Evolutionary conservation across 2,329 filamentous ascomycete species (phyloP), one percentile per base, ranked within the genome.

Genomic region (Xylariaceae sp.): DNA sequence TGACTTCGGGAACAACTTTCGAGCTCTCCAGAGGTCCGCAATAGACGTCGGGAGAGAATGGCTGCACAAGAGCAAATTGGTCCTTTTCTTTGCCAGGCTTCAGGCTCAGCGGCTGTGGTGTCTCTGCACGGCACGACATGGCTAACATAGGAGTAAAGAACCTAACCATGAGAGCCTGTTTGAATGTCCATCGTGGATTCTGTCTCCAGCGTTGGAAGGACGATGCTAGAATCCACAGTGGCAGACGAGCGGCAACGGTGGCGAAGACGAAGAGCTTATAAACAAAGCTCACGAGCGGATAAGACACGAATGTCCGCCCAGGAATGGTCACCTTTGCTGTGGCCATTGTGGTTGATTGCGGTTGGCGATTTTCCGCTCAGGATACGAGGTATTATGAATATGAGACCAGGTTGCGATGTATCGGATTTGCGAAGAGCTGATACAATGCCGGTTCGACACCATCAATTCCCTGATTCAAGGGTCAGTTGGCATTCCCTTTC

Each of bases 61-160:
- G 58, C 36, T 45, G 35, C 12, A 60, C 42, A 3, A 35, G 46
- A 47, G 47, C 50, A 42, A 56, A 61, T 14, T 49, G 46, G 11
- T 56, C 54, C 22, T 50, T 52, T 48, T 62, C 59, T 22, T 59
- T 53, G 12, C 52, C 56, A 9, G 53, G 49, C 42, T 60, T 44
- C 9, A 61, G 47, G 7, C 53, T 39, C n/a, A 58, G 54, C 35
- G 51, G 42, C 30, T 48, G 9, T 10, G 52, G 49, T 11, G 18
- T 53, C 46, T 61, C 53, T 9, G 45, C 44, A 15, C 40, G 39
- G 19, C 45, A 47, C 2, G n/a, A 11, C 27, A 55, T 33, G 38
- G 44, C 35, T 19, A 60, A 9, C 3, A 48, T 1, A 12, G 39
- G 44, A 10, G 19, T 31, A 7, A 53, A 36, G 15, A 60, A 7